Evolutionary conservation across 257 asterid genomes (phyloP), one percentile per base, ranked within the genome.

Genomic region (Scutellaria minor): DNA sequence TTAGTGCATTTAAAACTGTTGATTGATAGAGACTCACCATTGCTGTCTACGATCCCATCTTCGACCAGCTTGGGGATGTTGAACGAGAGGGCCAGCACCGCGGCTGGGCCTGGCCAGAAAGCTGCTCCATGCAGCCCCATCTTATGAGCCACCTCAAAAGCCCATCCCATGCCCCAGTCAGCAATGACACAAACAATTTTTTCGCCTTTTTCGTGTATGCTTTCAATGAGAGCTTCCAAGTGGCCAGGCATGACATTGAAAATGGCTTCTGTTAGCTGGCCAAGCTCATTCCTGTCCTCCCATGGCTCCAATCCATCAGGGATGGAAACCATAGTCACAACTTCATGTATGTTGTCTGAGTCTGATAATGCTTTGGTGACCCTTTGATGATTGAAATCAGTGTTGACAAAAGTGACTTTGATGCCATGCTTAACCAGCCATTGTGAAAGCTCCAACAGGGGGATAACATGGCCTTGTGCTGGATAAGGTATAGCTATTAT

Each of bases 391-490:
- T 71, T 81, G 73, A 84, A 83, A 24, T 79, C 85, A 1, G 89
- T 77, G 78, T 82, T 85, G 12, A 85, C 87, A 68, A 90, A 79
- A 0, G 91, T 88, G 59, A 83, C 82, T 60, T 71, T 72, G 78
- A 84, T 52, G 6, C 88, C 89, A 5, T 76, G 77, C 42, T 69
- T 71, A 13, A 77, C 88, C 54, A 83, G 68, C 48, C 80, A 48
- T 6, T 75, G 84, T 3, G 90, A 74, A 1, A 88, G 77, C 69
- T 90, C 93, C 90, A 86, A 71, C 48, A 88, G 6, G 4, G 95
- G 93, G 50, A 90, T 79, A 2, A 90, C 93, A 66, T 86, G 96
- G 63, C 96, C 97, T 75, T 90, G 97, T 58, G 93, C 96, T 75
- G 96, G 97, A 74, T 80, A 86, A 5, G 96, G 91, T 14, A 90